Percentiles rank a stretch among this genome's conserved stretches.
phyloP scores from a whole-genome alignment of 306 rosid species.

The Dalbergia cultrata region DNA sequence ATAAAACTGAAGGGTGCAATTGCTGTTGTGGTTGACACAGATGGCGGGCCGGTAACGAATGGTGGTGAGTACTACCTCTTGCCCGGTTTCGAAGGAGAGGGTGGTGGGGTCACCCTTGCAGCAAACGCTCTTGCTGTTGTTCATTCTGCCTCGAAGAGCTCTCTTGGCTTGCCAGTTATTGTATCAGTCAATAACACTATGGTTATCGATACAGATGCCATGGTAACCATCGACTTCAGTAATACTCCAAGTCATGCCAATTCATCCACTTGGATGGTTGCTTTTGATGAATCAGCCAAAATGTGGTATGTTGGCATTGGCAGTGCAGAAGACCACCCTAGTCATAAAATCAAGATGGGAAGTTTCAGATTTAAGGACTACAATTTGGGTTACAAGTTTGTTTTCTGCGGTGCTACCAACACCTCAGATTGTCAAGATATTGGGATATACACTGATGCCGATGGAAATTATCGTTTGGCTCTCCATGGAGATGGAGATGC shows the following conservation, averaged over 20 bases:
- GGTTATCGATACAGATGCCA: background rate
- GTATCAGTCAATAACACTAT: background rate
- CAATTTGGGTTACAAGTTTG: background rate
- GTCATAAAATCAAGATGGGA: background rate
- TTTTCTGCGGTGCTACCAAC: too few species aligned
- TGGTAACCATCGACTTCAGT: background rate
- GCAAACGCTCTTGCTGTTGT: background rate
- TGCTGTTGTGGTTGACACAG: slow-evolving; percentile 13
- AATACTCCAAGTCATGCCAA: background rate
- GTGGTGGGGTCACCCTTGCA: too few species aligned
- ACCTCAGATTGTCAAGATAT: slow-evolving; percentile 22
- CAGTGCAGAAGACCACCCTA: background rate
- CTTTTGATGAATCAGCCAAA: slow-evolving; percentile 5
- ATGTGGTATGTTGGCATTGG: slow-evolving; percentile 23
- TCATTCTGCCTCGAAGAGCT: background rate
- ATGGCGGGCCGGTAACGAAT: background rate
- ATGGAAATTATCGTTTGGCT: slow-evolving; percentile 5
- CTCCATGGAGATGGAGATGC: background rate
- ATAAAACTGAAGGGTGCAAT: background rate
- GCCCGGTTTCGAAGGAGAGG: background rate
- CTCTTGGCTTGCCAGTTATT: background rate
- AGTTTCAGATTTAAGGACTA: slow-evolving; percentile 1
- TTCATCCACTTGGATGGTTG: background rate
- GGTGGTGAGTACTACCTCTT: slow-evolving; percentile 7
- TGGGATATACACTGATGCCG: slow-evolving; percentile 21